Conservation (phyloP, 2,329 filamentous ascomycete genomes). For the Apiospora kogelbergensis region DNA sequence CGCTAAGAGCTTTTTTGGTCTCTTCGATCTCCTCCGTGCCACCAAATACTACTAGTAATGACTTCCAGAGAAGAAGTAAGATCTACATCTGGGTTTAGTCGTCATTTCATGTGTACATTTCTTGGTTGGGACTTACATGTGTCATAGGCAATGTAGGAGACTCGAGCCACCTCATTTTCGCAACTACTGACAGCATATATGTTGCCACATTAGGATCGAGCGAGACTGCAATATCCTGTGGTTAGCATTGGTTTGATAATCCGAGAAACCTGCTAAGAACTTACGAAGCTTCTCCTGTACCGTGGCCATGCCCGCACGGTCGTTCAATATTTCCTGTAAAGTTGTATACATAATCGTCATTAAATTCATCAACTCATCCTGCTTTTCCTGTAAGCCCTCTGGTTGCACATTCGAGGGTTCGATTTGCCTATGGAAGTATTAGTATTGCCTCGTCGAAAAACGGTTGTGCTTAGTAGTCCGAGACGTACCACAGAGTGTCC, state of each 20-base stretch:
- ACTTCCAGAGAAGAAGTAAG: slow-evolving; percentile 88
- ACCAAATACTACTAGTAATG: slow-evolving; percentile 81
- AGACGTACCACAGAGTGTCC: slow-evolving; percentile 52
- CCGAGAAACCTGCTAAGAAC: slow-evolving; percentile 26
- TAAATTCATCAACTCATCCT: slow-evolving; percentile 61
- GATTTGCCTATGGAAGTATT: slow-evolving; percentile 25
- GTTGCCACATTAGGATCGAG: slow-evolving; percentile 41
- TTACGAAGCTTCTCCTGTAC: slow-evolving; percentile 52
- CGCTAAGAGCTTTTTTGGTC: slow-evolving; percentile 71
- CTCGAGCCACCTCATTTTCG: slow-evolving; percentile 73
- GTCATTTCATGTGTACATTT: not conserved
- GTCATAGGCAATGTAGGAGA: slow-evolving; percentile 61
- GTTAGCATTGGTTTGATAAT: slow-evolving; percentile 20
- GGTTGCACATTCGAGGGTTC: slow-evolving; percentile 43
- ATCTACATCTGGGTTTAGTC: slow-evolving; percentile 45
- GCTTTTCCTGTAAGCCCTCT: slow-evolving; percentile 47
- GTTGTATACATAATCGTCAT: slow-evolving; percentile 64
- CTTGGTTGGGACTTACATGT: slow-evolving; percentile 46
- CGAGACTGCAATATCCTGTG: not conserved
- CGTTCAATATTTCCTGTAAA: slow-evolving; percentile 56
- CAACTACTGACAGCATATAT: slow-evolving; percentile 68
- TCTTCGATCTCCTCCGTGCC: slow-evolving; percentile 71
- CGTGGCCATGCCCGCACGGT: slow-evolving; percentile 47
- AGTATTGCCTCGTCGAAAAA: not conserved
- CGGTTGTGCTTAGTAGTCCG: not conserved